Percentiles rank a stretch among this genome's conserved stretches.
These are phyloP conservation scores for Phytophthora sp. DNA, from an alignment of 352 stramenopile genomes.

Conservation along the genomic window DNA sequence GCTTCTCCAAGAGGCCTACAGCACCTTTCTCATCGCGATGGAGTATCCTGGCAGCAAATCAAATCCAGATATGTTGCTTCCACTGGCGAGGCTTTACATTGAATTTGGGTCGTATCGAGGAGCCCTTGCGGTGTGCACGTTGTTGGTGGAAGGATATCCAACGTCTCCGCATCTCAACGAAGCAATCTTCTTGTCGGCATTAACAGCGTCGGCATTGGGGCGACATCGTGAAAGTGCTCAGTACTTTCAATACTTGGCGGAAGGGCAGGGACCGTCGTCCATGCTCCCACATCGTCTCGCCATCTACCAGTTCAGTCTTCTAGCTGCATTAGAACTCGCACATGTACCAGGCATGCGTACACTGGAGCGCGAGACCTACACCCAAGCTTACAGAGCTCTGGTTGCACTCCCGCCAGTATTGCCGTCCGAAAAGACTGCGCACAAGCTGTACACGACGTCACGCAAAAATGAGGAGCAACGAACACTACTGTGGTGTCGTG, in stretches of 20 bases:
- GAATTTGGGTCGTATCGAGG: slow-evolving; percentile 68
- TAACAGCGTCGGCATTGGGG: slow-evolving; percentile 56
- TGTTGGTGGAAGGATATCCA: slow-evolving; percentile 69
- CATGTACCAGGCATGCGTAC: slow-evolving; percentile 45
- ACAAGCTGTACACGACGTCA: slow-evolving; percentile 65
- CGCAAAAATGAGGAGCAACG: slow-evolving; percentile 70
- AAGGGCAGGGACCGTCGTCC: slow-evolving; percentile 42
- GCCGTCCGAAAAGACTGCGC: slow-evolving; percentile 57
- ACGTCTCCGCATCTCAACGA: slow-evolving; percentile 45
- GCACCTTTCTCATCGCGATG: slow-evolving; percentile 82
- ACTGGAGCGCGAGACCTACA: slow-evolving; percentile 51
- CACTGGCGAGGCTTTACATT: slow-evolving; percentile 68
- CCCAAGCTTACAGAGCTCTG: slow-evolving; percentile 66
- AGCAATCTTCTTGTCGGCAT: slow-evolving; percentile 69
- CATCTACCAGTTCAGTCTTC: slow-evolving; percentile 61
- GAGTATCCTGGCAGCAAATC: slow-evolving; percentile 77
- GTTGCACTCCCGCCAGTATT: slow-evolving; percentile 50
- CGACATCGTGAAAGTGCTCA: slow-evolving; percentile 71
- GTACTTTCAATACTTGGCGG: slow-evolving; percentile 75
- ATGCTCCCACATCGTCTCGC: slow-evolving; percentile 45
- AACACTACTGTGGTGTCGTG: slow-evolving; percentile 57
- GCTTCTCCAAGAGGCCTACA: slow-evolving; percentile 63
- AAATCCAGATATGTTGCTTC: slow-evolving; percentile 56
- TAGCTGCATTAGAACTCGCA: slow-evolving; percentile 63
- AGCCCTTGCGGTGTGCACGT: slow-evolving; percentile 68